Evolutionary conservation across 2,329 filamentous ascomycete genomes (phyloP).

Genomic region (Eutypella sp.): DNA sequence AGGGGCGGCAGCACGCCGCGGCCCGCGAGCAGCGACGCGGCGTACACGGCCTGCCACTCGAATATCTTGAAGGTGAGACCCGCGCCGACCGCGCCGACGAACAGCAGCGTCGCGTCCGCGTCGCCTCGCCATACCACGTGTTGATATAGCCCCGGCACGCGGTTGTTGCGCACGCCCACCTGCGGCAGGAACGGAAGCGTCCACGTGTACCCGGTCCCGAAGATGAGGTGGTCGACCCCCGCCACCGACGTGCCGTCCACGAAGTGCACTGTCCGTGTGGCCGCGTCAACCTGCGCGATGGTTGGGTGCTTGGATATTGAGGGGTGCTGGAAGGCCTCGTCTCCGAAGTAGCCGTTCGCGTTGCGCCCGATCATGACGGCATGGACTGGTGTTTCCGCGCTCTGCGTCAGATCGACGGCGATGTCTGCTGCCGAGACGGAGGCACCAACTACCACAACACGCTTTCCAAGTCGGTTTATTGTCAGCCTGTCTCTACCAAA

Average conservation of each 20-base stretch:
- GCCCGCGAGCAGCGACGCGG: conserved; percentile 53
- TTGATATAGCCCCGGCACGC: conserved; percentile 51
- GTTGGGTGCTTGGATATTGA: conserved; percentile 29
- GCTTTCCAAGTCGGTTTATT: conserved; percentile 29
- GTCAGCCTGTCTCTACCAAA: not conserved
- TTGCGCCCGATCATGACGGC: conserved; percentile 20
- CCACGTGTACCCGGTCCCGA: conserved; percentile 64
- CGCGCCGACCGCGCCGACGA: conserved; percentile 52
- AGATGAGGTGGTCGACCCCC: conserved; percentile 58
- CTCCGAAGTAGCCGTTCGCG: conserved; percentile 25
- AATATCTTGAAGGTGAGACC: conserved; percentile 64
- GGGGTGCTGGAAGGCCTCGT: conserved; percentile 20
- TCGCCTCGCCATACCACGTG: conserved; percentile 53
- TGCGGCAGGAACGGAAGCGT: conserved; percentile 55
- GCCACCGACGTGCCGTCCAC: conserved; percentile 47
- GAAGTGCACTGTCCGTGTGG: conserved; percentile 45
- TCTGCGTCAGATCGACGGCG: conserved; percentile 17
- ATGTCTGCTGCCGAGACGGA: conserved; percentile 61
- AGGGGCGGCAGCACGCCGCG: conserved; percentile 44
- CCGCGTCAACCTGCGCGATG: conserved; percentile 38
- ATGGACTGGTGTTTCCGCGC: conserved; percentile 16
- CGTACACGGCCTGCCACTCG: conserved; percentile 62
- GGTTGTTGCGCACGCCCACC: conserved; percentile 48
- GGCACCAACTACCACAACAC: conserved; percentile 57
- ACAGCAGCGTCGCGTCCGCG: conserved; percentile 52